A percentile compares a stretch with the other conserved stretches of the same genome.
Evolutionary conservation across 805 yeast genomes (phyloP).

Genomic region (Yueomyces sinensis): DNA sequence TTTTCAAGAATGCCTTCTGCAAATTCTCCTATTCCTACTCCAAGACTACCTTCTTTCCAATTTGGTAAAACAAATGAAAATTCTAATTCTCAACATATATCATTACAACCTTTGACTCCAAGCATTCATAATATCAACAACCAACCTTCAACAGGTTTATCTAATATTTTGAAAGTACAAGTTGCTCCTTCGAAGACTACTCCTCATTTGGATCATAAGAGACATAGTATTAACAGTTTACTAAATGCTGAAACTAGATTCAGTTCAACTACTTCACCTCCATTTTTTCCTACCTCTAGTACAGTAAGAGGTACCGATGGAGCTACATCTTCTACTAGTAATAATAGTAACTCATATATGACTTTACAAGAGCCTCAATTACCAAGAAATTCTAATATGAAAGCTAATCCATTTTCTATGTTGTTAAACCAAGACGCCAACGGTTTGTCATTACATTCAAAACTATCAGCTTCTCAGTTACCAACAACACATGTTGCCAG

Average conservation of each 20-base stretch:
- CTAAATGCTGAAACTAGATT: neutral
- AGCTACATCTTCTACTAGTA: neutral
- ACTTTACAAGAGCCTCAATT: neutral
- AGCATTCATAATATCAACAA: neutral
- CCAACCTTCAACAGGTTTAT: neutral
- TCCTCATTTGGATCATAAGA: neutral
- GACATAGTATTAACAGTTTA: neutral
- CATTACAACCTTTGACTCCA: neutral
- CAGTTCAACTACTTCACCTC: neutral
- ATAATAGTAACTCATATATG: neutral
- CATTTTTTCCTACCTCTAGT: neutral
- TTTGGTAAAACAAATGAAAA: conserved; percentile 2
- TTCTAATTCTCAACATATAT: neutral
- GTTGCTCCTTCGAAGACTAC: neutral
- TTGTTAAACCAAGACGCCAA: conserved; percentile 4
- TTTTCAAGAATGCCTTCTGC: conserved; percentile 14
- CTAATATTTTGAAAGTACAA: neutral
- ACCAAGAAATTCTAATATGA: neutral
- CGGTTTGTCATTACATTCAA: neutral
- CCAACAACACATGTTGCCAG: neutral
- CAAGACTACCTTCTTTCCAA: conserved; percentile 22
- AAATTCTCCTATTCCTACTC: conserved; percentile 18
- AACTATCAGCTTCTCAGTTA: neutral
- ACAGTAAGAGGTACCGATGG: neutral
- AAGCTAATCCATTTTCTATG: conserved; percentile 6